A percentile compares a stretch with the other conserved stretches of the same genome.
Conservation (phyloP, 2,329 filamentous ascomycete species). For the Teratosphaeria viscida region DNA sequence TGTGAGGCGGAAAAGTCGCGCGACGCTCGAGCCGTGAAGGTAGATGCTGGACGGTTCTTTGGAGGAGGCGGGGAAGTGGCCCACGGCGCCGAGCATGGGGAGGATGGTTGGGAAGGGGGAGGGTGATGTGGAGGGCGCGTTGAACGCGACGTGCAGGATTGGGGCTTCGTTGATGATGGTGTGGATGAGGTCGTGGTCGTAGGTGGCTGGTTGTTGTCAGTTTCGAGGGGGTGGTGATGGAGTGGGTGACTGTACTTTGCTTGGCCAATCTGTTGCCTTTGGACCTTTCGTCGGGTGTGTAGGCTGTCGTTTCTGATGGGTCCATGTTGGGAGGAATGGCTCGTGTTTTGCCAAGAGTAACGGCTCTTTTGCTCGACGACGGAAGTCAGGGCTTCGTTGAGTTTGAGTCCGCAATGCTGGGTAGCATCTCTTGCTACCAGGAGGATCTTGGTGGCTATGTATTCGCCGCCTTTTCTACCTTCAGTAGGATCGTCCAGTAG, state of each 20-base stretch:
- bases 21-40: constrained; percentile 74
- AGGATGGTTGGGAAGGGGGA: constrained; percentile 63
- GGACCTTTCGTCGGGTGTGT: constrained; percentile 19
- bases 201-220: constrained; percentile 43
- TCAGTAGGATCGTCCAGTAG: no score
- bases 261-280: constrained; percentile 20
- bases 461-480: no score
- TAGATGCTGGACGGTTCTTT: constrained; percentile 62
- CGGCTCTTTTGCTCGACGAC: neutral
- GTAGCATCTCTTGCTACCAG: no score
- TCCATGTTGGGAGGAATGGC: neutral
- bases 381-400: no score
- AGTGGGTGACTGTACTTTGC: constrained; percentile 10
- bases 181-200: constrained; percentile 65
- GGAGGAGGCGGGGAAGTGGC: constrained; percentile 48
- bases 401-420: no score
- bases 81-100: constrained; percentile 80
- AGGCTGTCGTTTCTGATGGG: constrained; percentile 7
- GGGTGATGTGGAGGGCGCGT: constrained; percentile 33
- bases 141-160: constrained; percentile 73
- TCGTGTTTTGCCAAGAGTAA: neutral
- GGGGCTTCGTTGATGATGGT: constrained; percentile 62
- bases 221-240: neutral
- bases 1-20: constrained; percentile 61
- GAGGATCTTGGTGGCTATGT: no score